These are phyloP conservation scores for Lagenidium sp. DNA, from an alignment of 352 stramenopile species.

Conservation along the genomic window DNA sequence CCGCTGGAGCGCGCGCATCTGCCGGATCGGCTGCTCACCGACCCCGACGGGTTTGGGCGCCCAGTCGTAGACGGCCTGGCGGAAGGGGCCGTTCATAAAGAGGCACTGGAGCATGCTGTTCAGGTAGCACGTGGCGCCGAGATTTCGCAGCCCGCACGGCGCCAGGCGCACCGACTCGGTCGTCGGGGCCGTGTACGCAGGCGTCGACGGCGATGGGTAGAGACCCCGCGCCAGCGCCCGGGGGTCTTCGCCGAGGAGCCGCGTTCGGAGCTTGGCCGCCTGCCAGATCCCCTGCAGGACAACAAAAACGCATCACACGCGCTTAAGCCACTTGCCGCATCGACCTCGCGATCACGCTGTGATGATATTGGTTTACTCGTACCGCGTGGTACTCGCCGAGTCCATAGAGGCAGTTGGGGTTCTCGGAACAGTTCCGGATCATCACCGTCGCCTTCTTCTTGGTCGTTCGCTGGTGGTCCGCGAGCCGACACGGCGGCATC, in stretches of 20 bases:
- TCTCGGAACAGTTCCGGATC: constrained; percentile 63
- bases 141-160: constrained; percentile 72
- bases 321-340: not conserved
- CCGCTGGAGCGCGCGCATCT: constrained; percentile 76
- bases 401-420: constrained; percentile 83
- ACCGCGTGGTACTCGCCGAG: constrained; percentile 69
- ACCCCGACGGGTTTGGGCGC: constrained; percentile 40
- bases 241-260: constrained; percentile 58
- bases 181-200: not conserved
- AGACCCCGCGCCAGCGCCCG: constrained; percentile 30
- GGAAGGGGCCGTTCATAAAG: constrained; percentile 66
- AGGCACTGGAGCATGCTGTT: constrained; percentile 85
- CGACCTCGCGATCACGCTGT: not conserved
- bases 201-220: constrained; percentile 9
- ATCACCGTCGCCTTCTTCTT: constrained; percentile 24
- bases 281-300: constrained; percentile 55
- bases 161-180: constrained; percentile 1
- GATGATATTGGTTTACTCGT: not conserved
- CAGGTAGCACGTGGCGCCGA: constrained; percentile 84
- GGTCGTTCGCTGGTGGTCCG: constrained; percentile 61
- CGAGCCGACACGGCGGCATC: constrained; percentile 30
- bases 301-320: not conserved
- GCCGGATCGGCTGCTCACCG: constrained; percentile 38
- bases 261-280: constrained; percentile 32
- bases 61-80: constrained; percentile 73